Conservation (phyloP, 225 moss, liverwort and hornwort species). For the Thuidium tamariscinum region DNA sequence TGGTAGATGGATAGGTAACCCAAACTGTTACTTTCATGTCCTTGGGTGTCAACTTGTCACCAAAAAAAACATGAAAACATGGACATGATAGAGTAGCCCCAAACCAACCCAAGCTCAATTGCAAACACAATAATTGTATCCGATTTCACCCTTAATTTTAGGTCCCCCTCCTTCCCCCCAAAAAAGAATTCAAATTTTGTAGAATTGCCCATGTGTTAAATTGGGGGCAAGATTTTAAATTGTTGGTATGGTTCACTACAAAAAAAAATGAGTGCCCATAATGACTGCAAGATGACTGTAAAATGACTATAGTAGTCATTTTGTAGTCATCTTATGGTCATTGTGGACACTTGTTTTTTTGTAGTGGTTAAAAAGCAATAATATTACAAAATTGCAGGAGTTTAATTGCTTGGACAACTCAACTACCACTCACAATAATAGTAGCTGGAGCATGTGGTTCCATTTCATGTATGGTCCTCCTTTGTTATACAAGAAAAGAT, state of each 20-base stretch:
- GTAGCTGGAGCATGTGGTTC: not conserved
- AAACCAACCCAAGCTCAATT: not conserved
- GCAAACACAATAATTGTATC: not conserved
- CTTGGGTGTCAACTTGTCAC: not conserved
- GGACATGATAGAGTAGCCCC: not conserved
- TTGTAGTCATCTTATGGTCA: no score
- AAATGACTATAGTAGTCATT: no score
- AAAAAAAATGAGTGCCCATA: no score
- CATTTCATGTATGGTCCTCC: not conserved
- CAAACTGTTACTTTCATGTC: not conserved
- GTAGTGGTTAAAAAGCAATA: not conserved
- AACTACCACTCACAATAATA: not conserved
- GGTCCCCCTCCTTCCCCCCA: not conserved
- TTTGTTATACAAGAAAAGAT: not conserved
- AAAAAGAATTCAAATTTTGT: not conserved
- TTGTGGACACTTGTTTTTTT: no score
- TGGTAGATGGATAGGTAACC: not conserved
- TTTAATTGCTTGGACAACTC: not conserved
- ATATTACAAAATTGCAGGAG: not conserved
- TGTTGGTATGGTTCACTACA: not conserved
- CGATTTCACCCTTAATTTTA: not conserved
- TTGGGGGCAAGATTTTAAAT: not conserved
- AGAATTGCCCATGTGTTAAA: not conserved
- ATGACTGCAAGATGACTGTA: no score
- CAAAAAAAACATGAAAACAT: not conserved